Evolutionary conservation across 2,329 filamentous ascomycete species (phyloP).

Genomic region (Monilinia aucupariae): DNA sequence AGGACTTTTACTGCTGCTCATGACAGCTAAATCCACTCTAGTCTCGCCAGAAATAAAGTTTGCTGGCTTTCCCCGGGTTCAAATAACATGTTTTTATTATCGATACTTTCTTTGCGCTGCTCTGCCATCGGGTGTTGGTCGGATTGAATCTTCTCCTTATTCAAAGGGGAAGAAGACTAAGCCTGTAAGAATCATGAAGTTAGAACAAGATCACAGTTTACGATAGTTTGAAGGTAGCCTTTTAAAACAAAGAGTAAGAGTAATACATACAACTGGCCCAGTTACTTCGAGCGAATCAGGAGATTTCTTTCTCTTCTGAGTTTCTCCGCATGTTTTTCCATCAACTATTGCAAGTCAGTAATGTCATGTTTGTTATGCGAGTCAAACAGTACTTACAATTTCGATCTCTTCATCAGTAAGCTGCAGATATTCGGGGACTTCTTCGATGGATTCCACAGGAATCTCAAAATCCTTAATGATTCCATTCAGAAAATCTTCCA

Average conservation of each 20-base stretch:
- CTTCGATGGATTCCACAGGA: neutral
- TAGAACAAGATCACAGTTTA: neutral
- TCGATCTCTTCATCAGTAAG: no score
- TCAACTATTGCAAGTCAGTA: no score
- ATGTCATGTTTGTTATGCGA: no score
- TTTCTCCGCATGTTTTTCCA: no score
- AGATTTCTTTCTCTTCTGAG: neutral
- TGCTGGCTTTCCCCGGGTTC: neutral
- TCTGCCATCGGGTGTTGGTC: neutral
- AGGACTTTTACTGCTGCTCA: neutral
- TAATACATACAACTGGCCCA: neutral
- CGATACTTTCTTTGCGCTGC: neutral
- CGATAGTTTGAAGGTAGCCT: neutral
- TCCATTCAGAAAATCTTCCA: neutral
- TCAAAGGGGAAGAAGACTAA: no score
- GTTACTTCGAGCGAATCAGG: neutral
- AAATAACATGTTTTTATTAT: neutral
- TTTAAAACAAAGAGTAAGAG: no score
- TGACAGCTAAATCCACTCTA: neutral
- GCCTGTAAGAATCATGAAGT: neutral
- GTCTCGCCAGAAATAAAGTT: neutral
- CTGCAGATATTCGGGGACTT: neutral
- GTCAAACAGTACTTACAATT: no score
- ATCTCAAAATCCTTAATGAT: neutral
- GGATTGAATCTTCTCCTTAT: no score